Evolutionary conservation across 805 yeast species (phyloP), one percentile per base, ranked within the genome.

Genomic region (Scheffersomyces stipitis): DNA sequence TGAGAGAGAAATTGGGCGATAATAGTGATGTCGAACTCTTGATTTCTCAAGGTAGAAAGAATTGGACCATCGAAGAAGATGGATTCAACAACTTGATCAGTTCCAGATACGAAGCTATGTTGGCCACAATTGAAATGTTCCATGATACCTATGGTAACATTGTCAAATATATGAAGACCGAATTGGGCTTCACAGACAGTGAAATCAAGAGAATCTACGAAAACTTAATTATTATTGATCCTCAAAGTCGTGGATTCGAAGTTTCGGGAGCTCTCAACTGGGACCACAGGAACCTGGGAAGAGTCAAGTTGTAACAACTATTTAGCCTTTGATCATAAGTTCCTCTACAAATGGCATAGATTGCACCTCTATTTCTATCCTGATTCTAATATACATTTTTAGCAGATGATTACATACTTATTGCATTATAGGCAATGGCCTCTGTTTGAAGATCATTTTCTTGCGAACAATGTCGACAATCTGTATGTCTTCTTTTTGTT

Each of bases 401-500:
- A n/a, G n/a, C n/a, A n/a, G n/a, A n/a, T n/a, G n/a, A n/a, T n/a
- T n/a, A n/a, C n/a, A n/a, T n/a, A 10, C 18, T 28, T 9, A 13
- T 66, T 54, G 83, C 90, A 84, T 83, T 33, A 84, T 80, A 4
- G 95, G 95, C 34, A 86, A 63, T 0, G 95, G 93, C 44, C 95
- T 68, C 27, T 76, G 75, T 33, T 69, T 75, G 52, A 86, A 86
- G 6, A 81, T 68, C 14, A 84, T 58, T 51, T 81, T 83, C 42
- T 74, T 70, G 22, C 61, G 61, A 3, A 86, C 69, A 1, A 86
- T 60, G 52, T 84, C 91, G 7, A 80, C 59, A 46, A 84, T 59
- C 42, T 76, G 64, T 4, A 83, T 72, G 3, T 56, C 46, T 3
- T 60, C 56, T 7, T 55, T 55, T 1, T 45, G 43, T 13, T 4